Evolutionary conservation across 306 rosid genomes (phyloP).

Genomic region (Glycine tomentella): DNA sequence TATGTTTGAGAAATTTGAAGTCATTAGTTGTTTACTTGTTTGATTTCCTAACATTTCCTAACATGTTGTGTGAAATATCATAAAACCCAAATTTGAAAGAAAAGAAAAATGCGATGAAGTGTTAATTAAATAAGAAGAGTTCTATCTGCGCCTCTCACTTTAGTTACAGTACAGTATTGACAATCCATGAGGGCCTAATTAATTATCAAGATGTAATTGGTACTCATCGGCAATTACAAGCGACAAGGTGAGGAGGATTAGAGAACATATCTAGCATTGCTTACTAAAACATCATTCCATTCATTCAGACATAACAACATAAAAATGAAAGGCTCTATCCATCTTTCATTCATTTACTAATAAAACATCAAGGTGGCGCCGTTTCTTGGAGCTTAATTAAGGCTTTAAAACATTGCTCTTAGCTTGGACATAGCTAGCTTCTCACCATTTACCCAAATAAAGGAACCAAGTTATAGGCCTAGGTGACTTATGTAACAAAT

Average conservation of each 20-base stretch:
- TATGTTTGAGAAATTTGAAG: background rate
- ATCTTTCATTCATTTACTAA: background rate
- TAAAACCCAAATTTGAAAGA: background rate
- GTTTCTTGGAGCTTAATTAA: background rate
- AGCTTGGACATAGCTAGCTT: slow-evolving; percentile 10
- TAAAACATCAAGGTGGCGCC: background rate
- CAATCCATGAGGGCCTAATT: slow-evolving; percentile 12
- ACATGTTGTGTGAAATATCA: background rate
- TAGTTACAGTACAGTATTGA: slow-evolving; percentile 25
- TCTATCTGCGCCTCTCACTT: background rate
- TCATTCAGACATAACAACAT: background rate
- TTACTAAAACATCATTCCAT: slow-evolving; percentile 4
- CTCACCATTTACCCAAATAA: background rate
- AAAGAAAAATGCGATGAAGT: background rate
- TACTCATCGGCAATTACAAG: slow-evolving; percentile 41
- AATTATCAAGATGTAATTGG: background rate
- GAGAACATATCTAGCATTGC: slow-evolving; percentile 25
- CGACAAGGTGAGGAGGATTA: slow-evolving; percentile 1
- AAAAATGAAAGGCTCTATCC: slow-evolving; percentile 8
- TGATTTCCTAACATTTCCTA: background rate
- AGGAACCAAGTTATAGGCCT: background rate
- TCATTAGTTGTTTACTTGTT: background rate
- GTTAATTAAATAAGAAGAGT: background rate
- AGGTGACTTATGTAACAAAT: slow-evolving; percentile 35
- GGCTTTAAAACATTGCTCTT: slow-evolving; percentile 25